A percentile compares a stretch with the other conserved stretches of the same genome.
phyloP scores from a whole-genome alignment of 768 basidiomycete species.

The Lentinula lateritia region DNA sequence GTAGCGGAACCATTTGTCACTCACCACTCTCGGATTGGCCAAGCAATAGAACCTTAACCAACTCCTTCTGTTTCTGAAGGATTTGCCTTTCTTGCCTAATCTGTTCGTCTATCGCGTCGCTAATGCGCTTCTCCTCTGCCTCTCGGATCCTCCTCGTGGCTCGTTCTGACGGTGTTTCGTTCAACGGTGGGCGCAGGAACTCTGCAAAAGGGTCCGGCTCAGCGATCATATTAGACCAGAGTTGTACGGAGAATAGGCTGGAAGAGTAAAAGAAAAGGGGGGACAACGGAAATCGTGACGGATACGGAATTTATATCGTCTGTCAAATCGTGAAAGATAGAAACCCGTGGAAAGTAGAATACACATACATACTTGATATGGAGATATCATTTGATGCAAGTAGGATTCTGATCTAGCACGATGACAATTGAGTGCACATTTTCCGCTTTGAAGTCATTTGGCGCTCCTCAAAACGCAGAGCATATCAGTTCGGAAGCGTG shows the following conservation, averaged over 20 bases:
- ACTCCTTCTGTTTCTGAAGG: conserved; percentile 38
- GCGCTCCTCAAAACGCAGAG: no score
- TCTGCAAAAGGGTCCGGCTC: conserved; percentile 51
- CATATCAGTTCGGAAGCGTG: no score
- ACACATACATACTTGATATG: not conserved
- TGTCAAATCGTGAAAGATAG: not conserved
- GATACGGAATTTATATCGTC: not conserved
- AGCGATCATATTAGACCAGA: not conserved
- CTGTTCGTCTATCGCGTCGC: conserved; percentile 51
- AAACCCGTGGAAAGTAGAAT: not conserved
- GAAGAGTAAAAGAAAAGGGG: not conserved
- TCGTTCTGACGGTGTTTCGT: conserved; percentile 48
- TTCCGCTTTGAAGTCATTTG: not conserved
- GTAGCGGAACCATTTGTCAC: conserved; percentile 12
- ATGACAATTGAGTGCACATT: not conserved
- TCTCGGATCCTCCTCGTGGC: conserved; percentile 40
- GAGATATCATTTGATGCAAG: not conserved
- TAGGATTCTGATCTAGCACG: not conserved
- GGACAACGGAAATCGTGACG: not conserved
- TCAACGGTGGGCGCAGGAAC: conserved; percentile 50
- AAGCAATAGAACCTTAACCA: conserved; percentile 48
- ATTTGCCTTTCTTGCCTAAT: conserved; percentile 38
- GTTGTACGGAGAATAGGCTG: not conserved
- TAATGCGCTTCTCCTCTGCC: conserved; percentile 48
- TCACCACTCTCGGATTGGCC: conserved; percentile 59